Base-by-base conservation (phyloP, 805 yeast genomes). In the Saturnispora galanensis region DNA sequence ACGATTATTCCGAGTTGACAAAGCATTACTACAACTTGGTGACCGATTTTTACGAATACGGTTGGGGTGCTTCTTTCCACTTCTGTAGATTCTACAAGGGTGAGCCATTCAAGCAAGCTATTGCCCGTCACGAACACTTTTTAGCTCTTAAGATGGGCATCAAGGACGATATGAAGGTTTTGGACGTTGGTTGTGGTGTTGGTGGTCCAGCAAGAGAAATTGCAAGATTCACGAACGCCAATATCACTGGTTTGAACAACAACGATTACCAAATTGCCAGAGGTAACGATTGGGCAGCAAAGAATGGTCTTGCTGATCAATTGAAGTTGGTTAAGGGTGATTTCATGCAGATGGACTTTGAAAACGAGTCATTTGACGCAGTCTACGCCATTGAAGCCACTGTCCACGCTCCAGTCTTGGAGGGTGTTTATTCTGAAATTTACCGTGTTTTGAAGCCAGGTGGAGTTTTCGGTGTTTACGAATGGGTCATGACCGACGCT, bases 191-290 rank as follows among this genome's bases (percentile, higher is more conserved):
- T 39, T 93, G 98, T 71, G 98, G 98, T 74, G 96, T 90, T 57
- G 98, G 98, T 62, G 98, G 98, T 36, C 98, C 98, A 58, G 97
- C 96, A 17, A 83, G 97, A 66, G 96, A 93, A 70, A 90, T 90
- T 59, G 74, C 83, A 49, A 79, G 96, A 62, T 90, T 90, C 72
- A 83, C 97, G 42, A 87, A 82, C 57, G 82, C 88, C 68, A 69
- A 77, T 56, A 73, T 90, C 62, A 84, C 84, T 50, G 98, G 98
- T 42, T 74, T 90, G 57, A 90, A 90, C 73, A 90, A 93, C 74
- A 93, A 93, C 64, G 98, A 93, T 68, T 93, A 93, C 71, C 95
- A 93, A 73, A 83, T 90, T 57, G 89, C 81, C 60, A 85, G 94
- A 64, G 97, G 94, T 47, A 83, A 77, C 63, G 73, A 75, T 66